phyloP scores from a whole-genome alignment of 768 basidiomycete genomes.

The Macrolepiota albuminosa region DNA sequence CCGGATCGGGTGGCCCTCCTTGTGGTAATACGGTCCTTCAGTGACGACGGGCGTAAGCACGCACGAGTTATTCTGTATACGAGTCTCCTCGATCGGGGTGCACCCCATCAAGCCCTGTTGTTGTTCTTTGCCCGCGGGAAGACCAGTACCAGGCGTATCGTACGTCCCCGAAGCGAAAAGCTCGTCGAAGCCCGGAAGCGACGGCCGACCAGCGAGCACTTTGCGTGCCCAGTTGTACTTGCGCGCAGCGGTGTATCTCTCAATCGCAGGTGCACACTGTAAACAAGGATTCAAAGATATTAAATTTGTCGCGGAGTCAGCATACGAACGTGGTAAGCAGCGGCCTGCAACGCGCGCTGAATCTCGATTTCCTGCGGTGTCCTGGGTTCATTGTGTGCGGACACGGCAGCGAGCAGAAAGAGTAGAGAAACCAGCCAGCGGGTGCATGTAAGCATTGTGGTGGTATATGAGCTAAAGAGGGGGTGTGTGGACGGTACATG shows the following conservation, averaged over 20 bases:
- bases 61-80: conserved; percentile 51
- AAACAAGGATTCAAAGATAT: background rate
- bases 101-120: conserved; percentile 39
- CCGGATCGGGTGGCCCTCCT: conserved; percentile 42
- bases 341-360: conserved; percentile 44
- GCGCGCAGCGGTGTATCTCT: conserved; percentile 44
- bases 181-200: conserved; percentile 34
- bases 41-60: conserved; percentile 50
- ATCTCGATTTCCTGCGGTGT: conserved; percentile 42
- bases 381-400: conserved; percentile 41
- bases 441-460: background rate
- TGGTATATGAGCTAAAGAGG: background rate
- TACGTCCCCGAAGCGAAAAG: conserved; percentile 38
- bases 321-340: conserved; percentile 44
- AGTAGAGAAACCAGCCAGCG: conserved; percentile 17
- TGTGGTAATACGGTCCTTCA: conserved; percentile 53
- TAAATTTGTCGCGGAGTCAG: background rate
- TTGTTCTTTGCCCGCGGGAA: conserved; percentile 21
- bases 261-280: conserved; percentile 50
- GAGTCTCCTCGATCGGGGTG: conserved; percentile 38
- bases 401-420: conserved; percentile 16
- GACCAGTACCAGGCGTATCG: conserved; percentile 21
- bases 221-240: conserved; percentile 44
- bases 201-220: conserved; percentile 34
- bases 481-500: background rate